These are phyloP conservation scores for Dendrobium officinale DNA, from an alignment of 106 monocot genomes.

Conservation along the genomic window DNA sequence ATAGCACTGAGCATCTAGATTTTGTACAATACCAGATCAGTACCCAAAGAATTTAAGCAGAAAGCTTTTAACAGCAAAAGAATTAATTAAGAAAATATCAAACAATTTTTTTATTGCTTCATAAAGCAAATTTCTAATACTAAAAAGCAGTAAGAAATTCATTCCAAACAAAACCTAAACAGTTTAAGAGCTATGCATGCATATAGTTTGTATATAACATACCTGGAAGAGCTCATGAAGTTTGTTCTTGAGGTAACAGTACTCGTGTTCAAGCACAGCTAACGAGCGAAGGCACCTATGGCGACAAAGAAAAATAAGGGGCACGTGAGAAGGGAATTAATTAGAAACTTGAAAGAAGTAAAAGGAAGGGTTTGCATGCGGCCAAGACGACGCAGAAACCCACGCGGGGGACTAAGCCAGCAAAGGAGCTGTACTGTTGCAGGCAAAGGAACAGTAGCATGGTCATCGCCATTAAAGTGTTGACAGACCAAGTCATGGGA, in stretches of 20 bases:
- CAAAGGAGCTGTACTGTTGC: no score
- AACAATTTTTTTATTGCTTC: no score
- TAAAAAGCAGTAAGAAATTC: no score
- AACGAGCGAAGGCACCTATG: constrained; percentile 25
- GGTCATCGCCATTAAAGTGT: background rate
- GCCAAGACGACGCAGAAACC: background rate
- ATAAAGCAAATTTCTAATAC: no score
- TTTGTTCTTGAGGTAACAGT: constrained; percentile 24
- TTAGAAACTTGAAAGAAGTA: background rate
- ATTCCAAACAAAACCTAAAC: background rate
- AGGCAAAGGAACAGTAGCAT: no score
- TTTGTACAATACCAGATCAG: no score
- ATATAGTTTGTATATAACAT: background rate
- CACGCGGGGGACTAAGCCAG: background rate
- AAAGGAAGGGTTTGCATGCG: no score
- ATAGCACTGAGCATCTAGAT: no score
- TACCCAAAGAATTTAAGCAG: background rate
- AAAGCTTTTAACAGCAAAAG: background rate
- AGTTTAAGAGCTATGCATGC: background rate
- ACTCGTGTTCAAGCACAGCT: constrained; percentile 27
- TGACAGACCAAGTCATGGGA: background rate
- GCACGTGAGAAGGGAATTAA: background rate
- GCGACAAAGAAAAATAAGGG: background rate
- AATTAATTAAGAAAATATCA: background rate
- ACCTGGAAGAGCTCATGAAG: constrained; percentile 22